phyloP scores from a whole-genome alignment of 768 basidiomycete species.

The Lyophyllum semitale region DNA sequence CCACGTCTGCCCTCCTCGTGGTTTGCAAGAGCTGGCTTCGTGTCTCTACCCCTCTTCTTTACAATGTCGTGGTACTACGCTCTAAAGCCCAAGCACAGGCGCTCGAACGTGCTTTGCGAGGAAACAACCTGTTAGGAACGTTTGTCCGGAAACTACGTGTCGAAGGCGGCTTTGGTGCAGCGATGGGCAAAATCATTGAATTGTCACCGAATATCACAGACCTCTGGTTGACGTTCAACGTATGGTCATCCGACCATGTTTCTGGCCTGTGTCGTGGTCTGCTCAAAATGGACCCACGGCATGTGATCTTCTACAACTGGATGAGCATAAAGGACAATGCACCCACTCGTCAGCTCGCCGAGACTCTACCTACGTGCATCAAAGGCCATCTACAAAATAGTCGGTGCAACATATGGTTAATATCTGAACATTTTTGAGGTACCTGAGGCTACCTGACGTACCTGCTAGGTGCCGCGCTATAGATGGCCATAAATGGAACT shows the following conservation, averaged over 20 bases:
- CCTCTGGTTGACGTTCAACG: background rate
- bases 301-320: background rate
- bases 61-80: constrained; percentile 25
- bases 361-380: background rate
- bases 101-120: constrained; percentile 13
- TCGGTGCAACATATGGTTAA: too few species aligned
- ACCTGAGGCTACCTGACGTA: too few species aligned
- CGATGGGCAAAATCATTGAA: constrained; percentile 7
- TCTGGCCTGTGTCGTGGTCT: background rate
- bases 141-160: constrained; percentile 25
- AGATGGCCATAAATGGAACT: too few species aligned
- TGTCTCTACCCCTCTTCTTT: constrained; percentile 24
- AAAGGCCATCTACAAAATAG: too few species aligned
- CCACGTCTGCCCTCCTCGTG: constrained; percentile 5
- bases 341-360: background rate
- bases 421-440: too few species aligned
- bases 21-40: constrained; percentile 26
- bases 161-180: constrained; percentile 21
- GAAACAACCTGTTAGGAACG: constrained; percentile 15
- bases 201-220: background rate
- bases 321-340: background rate
- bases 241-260: background rate
- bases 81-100: constrained; percentile 22
- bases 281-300: constrained; percentile 3
- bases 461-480: too few species aligned